These are phyloP conservation scores for Flaveria sonorensis DNA, from an alignment of 129 eudicot species.

Conservation along the genomic window DNA sequence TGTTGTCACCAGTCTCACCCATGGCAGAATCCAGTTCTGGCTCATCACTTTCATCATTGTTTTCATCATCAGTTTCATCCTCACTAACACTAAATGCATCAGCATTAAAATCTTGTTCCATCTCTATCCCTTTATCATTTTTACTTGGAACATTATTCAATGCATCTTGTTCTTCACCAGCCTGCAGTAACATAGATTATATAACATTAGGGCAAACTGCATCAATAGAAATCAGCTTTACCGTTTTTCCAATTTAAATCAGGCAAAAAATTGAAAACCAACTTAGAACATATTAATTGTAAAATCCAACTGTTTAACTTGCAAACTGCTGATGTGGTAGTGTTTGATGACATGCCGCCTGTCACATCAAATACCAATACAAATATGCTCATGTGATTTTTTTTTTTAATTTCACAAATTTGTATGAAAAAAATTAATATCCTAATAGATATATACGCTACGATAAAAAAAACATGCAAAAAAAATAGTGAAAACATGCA, in stretches of 20 bases:
- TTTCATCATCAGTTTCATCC: slow-evolving; percentile 66
- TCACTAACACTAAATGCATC: slow-evolving; percentile 71
- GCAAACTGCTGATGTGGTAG: neutral
- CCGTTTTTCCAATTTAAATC: no score
- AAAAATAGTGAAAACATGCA: no score
- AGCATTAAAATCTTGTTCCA: slow-evolving; percentile 81
- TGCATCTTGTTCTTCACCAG: slow-evolving; percentile 57
- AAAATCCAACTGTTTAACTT: neutral
- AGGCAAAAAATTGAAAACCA: no score
- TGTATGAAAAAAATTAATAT: no score
- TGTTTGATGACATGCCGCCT: neutral
- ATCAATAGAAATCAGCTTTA: neutral
- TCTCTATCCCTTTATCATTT: slow-evolving; percentile 80
- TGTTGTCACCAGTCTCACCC: slow-evolving; percentile 67
- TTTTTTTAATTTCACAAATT: no score
- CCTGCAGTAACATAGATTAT: slow-evolving; percentile 39
- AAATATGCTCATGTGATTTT: no score
- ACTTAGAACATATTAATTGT: neutral
- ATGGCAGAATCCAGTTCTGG: slow-evolving; percentile 63
- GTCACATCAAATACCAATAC: neutral
- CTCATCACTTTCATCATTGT: slow-evolving; percentile 53
- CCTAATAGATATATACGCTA: no score
- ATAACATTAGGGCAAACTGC: neutral
- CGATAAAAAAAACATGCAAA: no score
- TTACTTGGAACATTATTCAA: slow-evolving; percentile 55